These are phyloP conservation scores for Fusarium tricinctum DNA, from an alignment of 2,329 filamentous ascomycete genomes.

Conservation along the genomic window DNA sequence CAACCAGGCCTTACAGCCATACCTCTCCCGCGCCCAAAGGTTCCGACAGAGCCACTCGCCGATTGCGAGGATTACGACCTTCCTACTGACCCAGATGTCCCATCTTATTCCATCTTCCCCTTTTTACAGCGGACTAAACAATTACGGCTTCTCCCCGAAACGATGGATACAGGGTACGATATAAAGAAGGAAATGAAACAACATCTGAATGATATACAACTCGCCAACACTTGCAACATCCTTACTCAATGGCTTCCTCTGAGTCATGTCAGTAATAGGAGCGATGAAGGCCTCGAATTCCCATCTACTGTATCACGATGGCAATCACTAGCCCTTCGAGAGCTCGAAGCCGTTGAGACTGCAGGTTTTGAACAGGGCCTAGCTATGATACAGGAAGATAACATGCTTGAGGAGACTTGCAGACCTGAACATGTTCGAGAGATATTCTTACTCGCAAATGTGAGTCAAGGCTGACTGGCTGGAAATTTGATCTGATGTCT, in stretches of 20 bases:
- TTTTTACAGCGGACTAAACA: slow-evolving; percentile 7
- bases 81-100: not conserved
- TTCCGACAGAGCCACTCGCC: slow-evolving; percentile 21
- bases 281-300: slow-evolving; percentile 51
- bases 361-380: not conserved
- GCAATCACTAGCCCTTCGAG: slow-evolving; percentile 44
- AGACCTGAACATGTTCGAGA: slow-evolving; percentile 1
- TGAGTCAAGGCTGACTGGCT: not conserved
- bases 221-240: slow-evolving; percentile 42
- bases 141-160: slow-evolving; percentile 42
- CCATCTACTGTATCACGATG: slow-evolving; percentile 41
- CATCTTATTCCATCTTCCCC: slow-evolving; percentile 6
- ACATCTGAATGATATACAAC: slow-evolving; percentile 37
- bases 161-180: slow-evolving; percentile 46
- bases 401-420: not conserved
- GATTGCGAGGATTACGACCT: not conserved
- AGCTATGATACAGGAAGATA: not conserved
- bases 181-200: slow-evolving; percentile 42
- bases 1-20: slow-evolving; percentile 39
- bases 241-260: slow-evolving; percentile 52
- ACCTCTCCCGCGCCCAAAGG: slow-evolving; percentile 33
- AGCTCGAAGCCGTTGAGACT: slow-evolving; percentile 48
- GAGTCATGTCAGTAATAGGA: slow-evolving; percentile 33
- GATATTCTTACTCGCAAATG: slow-evolving; percentile 21
- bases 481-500: slow-evolving; percentile 3